Base-by-base conservation (phyloP, 164 flowering plant genomes). In the Stephania yunnanensis region DNA sequence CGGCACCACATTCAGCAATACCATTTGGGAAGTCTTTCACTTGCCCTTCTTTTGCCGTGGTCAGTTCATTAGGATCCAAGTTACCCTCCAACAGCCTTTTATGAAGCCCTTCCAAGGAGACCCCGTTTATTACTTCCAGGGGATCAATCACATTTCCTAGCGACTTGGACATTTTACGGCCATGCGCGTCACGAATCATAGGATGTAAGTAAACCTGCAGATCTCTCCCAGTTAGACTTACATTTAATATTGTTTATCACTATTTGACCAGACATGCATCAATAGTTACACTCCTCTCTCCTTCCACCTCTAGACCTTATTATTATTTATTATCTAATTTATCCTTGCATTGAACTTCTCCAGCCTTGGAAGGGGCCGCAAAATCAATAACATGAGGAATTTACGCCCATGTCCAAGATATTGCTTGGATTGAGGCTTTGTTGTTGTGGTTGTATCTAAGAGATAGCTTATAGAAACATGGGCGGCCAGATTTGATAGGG, bases 161-260 rank as follows among this genome's bases (percentile, higher is more conserved):
- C n/a, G 99, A 95, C 81, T 95, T 95, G 12, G 99, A 95, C 98
- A 95, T 93, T 80, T 95, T 95, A 29, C 98, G 95, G n/a, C 99
- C 99, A 84, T 91, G 98, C 67, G 99, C 98, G 89, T 95, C 99
- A 75, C 99, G 96, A 77, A 95, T 84, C 96, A 95, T 93, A 10
- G 99, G 98, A 77, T 95, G 99, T 80, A 95, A 83, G 81, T 93
- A 95, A 71, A 95, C 90, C 99, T 95, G 85, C 78, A 86, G 42
- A 69, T 31, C 73, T 15, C 25, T 74, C 31, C 36, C 50, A 68
- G 46, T 76, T 74, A 53, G 69, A 44, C 55, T 17, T 58, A 15
- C 9, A n/a, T 31, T 53, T 25, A 17, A 12, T 55, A 36, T 74
- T 31, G 25, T 13, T 31, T 22, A 11, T 50, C 55, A 2, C 55